These are phyloP conservation scores for Thielaviopsis populi DNA, from an alignment of 2,329 filamentous ascomycete genomes.

Conservation along the genomic window DNA sequence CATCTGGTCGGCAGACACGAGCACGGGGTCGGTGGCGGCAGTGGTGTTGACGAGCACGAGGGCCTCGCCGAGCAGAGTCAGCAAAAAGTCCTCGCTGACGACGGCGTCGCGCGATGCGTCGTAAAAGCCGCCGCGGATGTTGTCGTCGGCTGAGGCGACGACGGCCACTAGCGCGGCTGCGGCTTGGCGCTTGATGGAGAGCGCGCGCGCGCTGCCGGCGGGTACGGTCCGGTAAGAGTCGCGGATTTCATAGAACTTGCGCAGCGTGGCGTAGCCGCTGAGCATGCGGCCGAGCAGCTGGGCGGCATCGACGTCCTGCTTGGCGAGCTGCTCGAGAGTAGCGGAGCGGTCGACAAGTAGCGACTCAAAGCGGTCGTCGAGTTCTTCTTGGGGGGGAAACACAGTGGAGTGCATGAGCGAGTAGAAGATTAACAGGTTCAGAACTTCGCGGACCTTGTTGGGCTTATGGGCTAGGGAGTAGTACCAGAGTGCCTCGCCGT, in stretches of 20 bases:
- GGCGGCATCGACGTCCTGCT: constrained; percentile 65
- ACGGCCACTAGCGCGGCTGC: constrained; percentile 65
- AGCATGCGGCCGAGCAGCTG: constrained; percentile 71
- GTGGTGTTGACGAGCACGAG: constrained; percentile 52
- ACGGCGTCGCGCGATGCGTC: constrained; percentile 68
- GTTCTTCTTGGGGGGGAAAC: constrained; percentile 54
- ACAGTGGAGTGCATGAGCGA: constrained; percentile 73
- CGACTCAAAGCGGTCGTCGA: constrained; percentile 56
- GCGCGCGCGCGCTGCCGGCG: constrained; percentile 33
- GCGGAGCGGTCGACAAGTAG: constrained; percentile 58
- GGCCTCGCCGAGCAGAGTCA: constrained; percentile 71
- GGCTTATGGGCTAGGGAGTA: constrained; percentile 72
- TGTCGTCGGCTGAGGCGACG: constrained; percentile 73
- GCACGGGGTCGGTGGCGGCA: constrained; percentile 21
- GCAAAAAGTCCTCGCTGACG: constrained; percentile 73
- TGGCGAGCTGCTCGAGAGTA: constrained; percentile 56
- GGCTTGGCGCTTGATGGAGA: constrained; percentile 51
- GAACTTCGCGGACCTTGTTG: constrained; percentile 66
- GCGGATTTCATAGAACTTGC: constrained; percentile 79
- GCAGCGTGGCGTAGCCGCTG: constrained; percentile 81
- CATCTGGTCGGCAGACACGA: constrained; percentile 58
- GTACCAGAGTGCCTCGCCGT: constrained; percentile 78
- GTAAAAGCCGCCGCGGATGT: constrained; percentile 79
- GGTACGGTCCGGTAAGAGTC: constrained; percentile 34
- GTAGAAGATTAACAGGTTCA: constrained; percentile 75